Conservation (phyloP, 1,284 basidiomycete species). For the Cryptococcus sp. region DNA sequence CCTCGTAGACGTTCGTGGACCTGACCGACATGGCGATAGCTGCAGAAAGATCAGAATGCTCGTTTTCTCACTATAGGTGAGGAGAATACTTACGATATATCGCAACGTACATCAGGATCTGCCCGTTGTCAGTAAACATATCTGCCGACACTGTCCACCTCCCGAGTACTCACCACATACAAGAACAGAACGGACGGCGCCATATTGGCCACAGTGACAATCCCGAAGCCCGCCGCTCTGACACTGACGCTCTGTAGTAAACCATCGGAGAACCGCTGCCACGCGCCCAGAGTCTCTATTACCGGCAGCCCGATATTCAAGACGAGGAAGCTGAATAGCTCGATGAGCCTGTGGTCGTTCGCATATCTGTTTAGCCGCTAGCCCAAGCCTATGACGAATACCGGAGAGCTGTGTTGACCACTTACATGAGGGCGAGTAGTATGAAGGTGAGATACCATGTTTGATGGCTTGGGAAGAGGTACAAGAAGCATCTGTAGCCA, state of each 20-base stretch:
- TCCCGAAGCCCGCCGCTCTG: slow-evolving; percentile 37
- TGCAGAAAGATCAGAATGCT: background rate
- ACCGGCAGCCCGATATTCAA: slow-evolving; percentile 37
- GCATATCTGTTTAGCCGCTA: background rate
- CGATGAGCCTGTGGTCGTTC: slow-evolving; percentile 22
- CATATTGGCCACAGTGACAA: slow-evolving; percentile 29
- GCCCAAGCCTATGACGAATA: background rate
- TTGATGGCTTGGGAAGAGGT: slow-evolving; percentile 45
- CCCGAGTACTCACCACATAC: slow-evolving; percentile 38
- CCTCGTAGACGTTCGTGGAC: slow-evolving; percentile 48
- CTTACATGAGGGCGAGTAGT: slow-evolving; percentile 35
- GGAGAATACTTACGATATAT: slow-evolving; percentile 33
- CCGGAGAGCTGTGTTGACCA: background rate
- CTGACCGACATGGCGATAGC: slow-evolving; percentile 41
- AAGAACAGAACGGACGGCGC: slow-evolving; percentile 39
- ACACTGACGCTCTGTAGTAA: slow-evolving; percentile 38
- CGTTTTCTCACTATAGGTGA: background rate
- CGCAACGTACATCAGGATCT: slow-evolving; percentile 45
- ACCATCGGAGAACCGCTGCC: slow-evolving; percentile 36
- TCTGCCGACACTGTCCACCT: background rate
- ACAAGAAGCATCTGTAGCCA: slow-evolving; percentile 37
- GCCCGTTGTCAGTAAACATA: background rate
- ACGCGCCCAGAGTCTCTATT: slow-evolving; percentile 18
- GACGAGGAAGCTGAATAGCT: slow-evolving; percentile 34
- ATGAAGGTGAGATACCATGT: slow-evolving; percentile 41